Base-by-base conservation (phyloP, 2,329 filamentous ascomycete genomes). In the Ascochyta koolunga region DNA sequence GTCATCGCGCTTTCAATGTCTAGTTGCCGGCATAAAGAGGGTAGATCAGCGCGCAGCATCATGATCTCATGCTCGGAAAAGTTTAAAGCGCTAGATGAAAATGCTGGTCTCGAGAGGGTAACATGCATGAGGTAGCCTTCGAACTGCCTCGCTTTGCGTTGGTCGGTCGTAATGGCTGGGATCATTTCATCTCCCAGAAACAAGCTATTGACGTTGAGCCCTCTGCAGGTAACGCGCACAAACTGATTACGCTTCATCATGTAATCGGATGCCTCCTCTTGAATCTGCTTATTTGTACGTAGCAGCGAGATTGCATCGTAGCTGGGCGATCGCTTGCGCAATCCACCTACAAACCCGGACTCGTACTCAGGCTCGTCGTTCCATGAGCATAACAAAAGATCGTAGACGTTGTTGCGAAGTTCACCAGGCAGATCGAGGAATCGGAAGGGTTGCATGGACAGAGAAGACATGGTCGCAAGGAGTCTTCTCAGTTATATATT, bases 181-280 rank as follows among this genome's bases (percentile, higher is more conserved):
- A 68, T 62, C 4, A 55, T 27, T 16, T 50, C 56, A 21, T 62
- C 61, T 22, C 54, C 50, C 24, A 67, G 58, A 27, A 66, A 65
- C 16, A 67, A 45, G 19, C 54, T 57, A 29, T 61, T 54, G 8
- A 54, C 54, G 21, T 66, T 56, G 43, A 68, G 37, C 33, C 64
- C 64, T 45, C 61, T 58, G 40, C 66, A 69, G 27, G 61, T 65
- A 25, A 69, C 50, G 41, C 62, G 66, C 19, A 69, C 60, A 35
- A 67, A 67, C 40, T 66, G 65, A 38, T 66, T 67, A 33, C 64
- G 62, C 56, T 62, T 67, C 50, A 64, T 63, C 63, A 65, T 67
- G 47, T 66, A 64, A 45, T 67, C 66, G 42, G 57, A 65, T 7
- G 66, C 65, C 52, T 69, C 66, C 33, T 54, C 50, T 37, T 69